These are phyloP conservation scores for Alternaria sp. DNA, from an alignment of 2,329 filamentous ascomycete species.

Conservation along the genomic window DNA sequence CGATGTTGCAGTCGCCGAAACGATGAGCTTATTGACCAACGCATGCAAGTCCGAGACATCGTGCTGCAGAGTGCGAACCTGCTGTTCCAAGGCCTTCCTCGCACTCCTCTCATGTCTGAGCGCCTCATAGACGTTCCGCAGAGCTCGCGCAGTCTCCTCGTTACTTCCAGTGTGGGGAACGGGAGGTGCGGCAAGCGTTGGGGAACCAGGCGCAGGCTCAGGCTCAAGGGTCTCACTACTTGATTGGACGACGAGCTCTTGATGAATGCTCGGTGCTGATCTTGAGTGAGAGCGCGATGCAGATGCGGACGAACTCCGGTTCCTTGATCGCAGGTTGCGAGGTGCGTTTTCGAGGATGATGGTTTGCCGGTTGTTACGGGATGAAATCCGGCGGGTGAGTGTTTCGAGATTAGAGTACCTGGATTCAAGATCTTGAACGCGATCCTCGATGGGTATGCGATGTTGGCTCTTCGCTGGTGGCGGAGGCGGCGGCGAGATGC, in stretches of 20 bases:
- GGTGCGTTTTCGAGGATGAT: conserved; percentile 49
- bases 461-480: conserved; percentile 18
- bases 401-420: conserved; percentile 39
- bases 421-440: conserved; percentile 41
- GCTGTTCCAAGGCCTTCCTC: conserved; percentile 42
- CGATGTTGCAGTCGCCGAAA: conserved; percentile 19
- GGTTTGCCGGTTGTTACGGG: conserved; percentile 45
- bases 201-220: conserved; percentile 17
- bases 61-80: conserved; percentile 39
- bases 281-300: conserved; percentile 15
- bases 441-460: conserved; percentile 43
- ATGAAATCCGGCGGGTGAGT: conserved; percentile 41
- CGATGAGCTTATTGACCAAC: conserved; percentile 37
- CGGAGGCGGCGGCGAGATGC: conserved; percentile 18
- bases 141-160: conserved; percentile 5
- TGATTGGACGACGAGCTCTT: conserved; percentile 20
- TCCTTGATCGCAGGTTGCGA: conserved; percentile 39
- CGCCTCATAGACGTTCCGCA: conserved; percentile 33
- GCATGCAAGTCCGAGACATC: conserved; percentile 42
- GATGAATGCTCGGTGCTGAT: conserved; percentile 25
- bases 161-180: neutral
- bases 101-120: conserved; percentile 41
- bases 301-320: conserved; percentile 38
- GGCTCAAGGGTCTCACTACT: conserved; percentile 20
- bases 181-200: conserved; percentile 6